Conservation (phyloP, 306 rosid species). For the Senna tora region DNA sequence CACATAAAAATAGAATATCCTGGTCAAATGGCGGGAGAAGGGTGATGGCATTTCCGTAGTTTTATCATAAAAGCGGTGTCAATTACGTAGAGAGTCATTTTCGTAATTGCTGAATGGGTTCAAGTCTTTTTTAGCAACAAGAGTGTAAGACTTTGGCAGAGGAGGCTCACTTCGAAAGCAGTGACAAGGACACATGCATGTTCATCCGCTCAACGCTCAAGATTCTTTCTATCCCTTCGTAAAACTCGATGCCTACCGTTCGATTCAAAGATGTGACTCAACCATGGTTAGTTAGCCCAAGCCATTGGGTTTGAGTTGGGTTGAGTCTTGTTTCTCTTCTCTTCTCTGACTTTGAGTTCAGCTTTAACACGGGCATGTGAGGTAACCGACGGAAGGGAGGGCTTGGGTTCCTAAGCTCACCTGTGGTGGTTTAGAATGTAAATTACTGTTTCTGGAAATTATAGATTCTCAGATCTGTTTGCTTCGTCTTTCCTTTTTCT, state of each 20-base stretch:
- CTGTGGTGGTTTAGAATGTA: slow-evolving; percentile 24
- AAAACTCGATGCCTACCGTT: slow-evolving; percentile 38
- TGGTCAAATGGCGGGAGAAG: neutral
- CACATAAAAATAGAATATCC: neutral
- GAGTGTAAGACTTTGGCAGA: slow-evolving; percentile 42
- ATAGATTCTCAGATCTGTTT: slow-evolving; percentile 55
- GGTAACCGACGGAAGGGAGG: slow-evolving; percentile 13
- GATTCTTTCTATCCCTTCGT: slow-evolving; percentile 50
- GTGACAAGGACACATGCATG: slow-evolving; percentile 92
- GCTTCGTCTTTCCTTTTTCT: slow-evolving; percentile 16
- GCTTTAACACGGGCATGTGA: slow-evolving; percentile 45
- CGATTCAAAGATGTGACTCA: slow-evolving; percentile 28
- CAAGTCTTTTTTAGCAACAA: slow-evolving; percentile 21
- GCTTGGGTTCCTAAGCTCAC: slow-evolving; percentile 22
- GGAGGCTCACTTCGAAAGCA: slow-evolving; percentile 55
- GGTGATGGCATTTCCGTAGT: slow-evolving; percentile 39
- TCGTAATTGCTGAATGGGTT: neutral
- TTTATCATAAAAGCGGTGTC: slow-evolving; percentile 25
- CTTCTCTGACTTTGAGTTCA: slow-evolving; percentile 31
- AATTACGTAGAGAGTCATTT: slow-evolving; percentile 32
- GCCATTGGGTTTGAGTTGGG: neutral
- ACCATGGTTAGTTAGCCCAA: slow-evolving; percentile 21
- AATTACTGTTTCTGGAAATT: slow-evolving; percentile 37
- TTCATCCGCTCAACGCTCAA: slow-evolving; percentile 53
- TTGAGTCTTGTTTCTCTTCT: neutral